Evolutionary conservation across 176 grass and related monocot species (phyloP), one percentile per base, ranked within the genome.

Genomic region (Alloteropsis semialata): DNA sequence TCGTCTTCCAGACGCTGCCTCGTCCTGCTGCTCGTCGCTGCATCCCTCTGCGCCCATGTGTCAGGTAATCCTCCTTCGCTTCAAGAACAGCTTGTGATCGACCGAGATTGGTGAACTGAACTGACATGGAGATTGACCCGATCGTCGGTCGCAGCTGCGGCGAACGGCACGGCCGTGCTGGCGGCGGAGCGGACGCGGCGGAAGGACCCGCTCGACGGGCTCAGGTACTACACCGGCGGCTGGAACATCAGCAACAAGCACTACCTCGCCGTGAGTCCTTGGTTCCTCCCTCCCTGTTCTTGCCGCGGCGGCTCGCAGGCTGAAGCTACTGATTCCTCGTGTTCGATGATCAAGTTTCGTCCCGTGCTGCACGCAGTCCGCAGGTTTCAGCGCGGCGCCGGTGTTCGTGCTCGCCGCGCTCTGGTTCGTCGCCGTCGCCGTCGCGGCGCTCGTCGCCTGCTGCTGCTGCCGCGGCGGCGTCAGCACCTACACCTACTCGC

Each of bases 181-280:
- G 96, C 91, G 9, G 85, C 87, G 14, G 65, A 83, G 84, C 88
- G 82, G 75, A 98, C 91, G 67, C 90, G 82, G 18, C 87, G 96
- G 57, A 95, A 82, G 88, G 96, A 98, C 17, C 96, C 92, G 27
- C 85, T 92, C 5, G 72, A 93, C 76, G 84, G 88, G 45, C 90
- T 98, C 72, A 66, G 75, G 59, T 49, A 76, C 55, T 98, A 95
- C 89, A 86, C 67, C 42, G 91, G 82, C 60, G 96, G 96, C 11
- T 95, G 96, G 96, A 98, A 98, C 88, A 98, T 98, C 77, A 98
- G 91, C 76, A 44, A 92, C 87, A 17, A 58, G 36, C 90, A 98
- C 86, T 98, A 98, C 79, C 67, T 82, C 61, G 89, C 92, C 10
- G 96, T 98, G 88, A 89, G 95, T 39, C 32, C 62, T 15, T 53